A percentile compares a stretch with the other conserved stretches of the same genome.
phyloP scores from a whole-genome alignment of 169 alveolate species.

The Cryptosporidium ryanae region DNA sequence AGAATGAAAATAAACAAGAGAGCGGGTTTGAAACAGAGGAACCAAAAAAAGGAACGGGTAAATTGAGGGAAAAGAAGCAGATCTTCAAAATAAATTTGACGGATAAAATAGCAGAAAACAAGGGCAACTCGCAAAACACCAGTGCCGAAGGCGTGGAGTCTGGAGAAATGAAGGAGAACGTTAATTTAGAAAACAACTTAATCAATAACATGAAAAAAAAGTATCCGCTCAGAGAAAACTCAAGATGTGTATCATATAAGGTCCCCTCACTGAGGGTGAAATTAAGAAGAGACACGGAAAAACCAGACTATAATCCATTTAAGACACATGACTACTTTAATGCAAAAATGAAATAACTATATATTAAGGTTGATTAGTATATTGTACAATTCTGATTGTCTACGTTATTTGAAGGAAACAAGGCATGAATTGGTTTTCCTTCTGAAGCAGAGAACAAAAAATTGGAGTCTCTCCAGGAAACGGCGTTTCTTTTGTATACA shows the following conservation, averaged over 20 bases:
- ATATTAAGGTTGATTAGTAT: constrained; percentile 16
- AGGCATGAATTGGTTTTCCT: constrained; percentile 78
- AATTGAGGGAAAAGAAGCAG: background rate
- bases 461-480: constrained; percentile 81
- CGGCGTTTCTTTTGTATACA: constrained; percentile 77
- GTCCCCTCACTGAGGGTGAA: constrained; percentile 72
- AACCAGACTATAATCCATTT: constrained; percentile 71
- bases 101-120: background rate
- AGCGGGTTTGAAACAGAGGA: too few species aligned
- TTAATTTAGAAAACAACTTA: background rate
- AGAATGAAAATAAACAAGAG: background rate
- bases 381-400: constrained; percentile 74
- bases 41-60: background rate
- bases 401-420: constrained; percentile 78
- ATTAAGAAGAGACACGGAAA: constrained; percentile 73
- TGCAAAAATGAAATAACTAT: constrained; percentile 22
- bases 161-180: background rate
- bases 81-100: background rate
- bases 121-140: background rate
- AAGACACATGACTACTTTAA: constrained; percentile 66
- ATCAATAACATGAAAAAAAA: constrained; percentile 2
- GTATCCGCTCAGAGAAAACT: constrained; percentile 51
- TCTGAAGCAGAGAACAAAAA: constrained; percentile 79
- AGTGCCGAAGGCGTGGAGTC: background rate
- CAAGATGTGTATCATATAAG: constrained; percentile 53